Base-by-base conservation (phyloP, 2,329 filamentous ascomycete species). In the Calonectria fujianensis region DNA sequence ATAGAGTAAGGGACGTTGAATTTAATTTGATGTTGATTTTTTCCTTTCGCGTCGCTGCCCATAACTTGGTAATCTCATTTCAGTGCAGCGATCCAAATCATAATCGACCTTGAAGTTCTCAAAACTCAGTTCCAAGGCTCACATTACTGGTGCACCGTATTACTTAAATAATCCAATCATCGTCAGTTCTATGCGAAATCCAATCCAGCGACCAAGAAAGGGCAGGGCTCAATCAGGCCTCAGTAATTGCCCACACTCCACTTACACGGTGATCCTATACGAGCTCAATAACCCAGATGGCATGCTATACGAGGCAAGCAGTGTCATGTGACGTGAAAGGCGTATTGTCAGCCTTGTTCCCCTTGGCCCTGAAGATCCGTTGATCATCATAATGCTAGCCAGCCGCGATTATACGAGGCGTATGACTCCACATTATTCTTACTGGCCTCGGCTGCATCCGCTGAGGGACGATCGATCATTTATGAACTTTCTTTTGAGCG, bases 371-470 rank as follows among this genome's bases (percentile, higher is more conserved):
- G 39, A 41, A 24, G 57, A 63, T 41, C 35, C n/a, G 57, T 39
- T 63, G 57, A 63, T 63, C 57, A 29, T 41, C 37, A 63, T 63
- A 18, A 63, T 63, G 24, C 57, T 27, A 63, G 57, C 37, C 57
- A 39, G 35, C 32, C 57, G 45, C 45, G 41, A 4, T 48, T 48
- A 48, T 24, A 48, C 45, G 45, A 48, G n/a, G 2, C 3, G n/a
- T 5, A 48, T 24, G 45, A 48, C 45, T 48, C 45, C 45, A 48
- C 57, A 27, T 39, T 16, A 20, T 41, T 39, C 14, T 39, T 63
- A 63, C 37, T 20, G 13, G n/a, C 7, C 24, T 63, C 57, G 57
- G 57, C 24, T 63, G 20, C 35, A 41, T 63, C 57, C 57, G 57
- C 7, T 39, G 39, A 24, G 5, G 39, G 32, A 16, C 18, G 27